These are phyloP conservation scores for Podospora pseudoanserina DNA, from an alignment of 495 filamentous ascomycete genomes.

Conservation along the genomic window DNA sequence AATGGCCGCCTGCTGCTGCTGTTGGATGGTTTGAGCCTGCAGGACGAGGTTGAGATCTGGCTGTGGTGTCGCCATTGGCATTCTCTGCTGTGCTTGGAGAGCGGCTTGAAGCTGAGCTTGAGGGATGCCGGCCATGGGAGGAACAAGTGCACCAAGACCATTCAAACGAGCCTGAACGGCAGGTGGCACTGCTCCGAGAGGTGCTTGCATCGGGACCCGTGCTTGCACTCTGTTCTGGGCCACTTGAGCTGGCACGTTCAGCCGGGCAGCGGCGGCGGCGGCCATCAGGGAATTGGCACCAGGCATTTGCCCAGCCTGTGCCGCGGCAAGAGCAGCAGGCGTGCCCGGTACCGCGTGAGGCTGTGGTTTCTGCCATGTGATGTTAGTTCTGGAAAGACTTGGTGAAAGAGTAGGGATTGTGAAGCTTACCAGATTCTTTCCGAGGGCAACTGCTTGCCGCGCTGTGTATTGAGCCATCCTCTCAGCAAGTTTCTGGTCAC, in stretches of 20 bases:
- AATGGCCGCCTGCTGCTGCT: conserved; percentile 25
- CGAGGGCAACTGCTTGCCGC: conserved; percentile 50
- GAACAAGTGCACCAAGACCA: conserved; percentile 44
- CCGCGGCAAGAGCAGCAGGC: conserved; percentile 33
- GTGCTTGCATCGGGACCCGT: conserved; percentile 41
- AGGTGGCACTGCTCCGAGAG: conserved; percentile 39
- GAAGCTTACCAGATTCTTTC: conserved; percentile 52
- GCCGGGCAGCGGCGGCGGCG: conserved; percentile 27
- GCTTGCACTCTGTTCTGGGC: conserved; percentile 34
- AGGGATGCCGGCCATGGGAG: conserved; percentile 64
- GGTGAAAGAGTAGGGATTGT: neutral
- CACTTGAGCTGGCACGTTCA: conserved; percentile 37
- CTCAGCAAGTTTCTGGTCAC: conserved; percentile 73
- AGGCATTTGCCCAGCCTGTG: conserved; percentile 38
- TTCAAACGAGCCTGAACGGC: conserved; percentile 41
- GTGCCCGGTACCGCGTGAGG: conserved; percentile 40
- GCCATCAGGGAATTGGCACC: conserved; percentile 37
- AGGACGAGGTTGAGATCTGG: conserved; percentile 53
- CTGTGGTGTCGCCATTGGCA: conserved; percentile 64
- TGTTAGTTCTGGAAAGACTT: conserved; percentile 23
- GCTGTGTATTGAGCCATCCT: conserved; percentile 63
- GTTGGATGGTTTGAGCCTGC: conserved; percentile 59
- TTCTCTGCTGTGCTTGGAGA: conserved; percentile 55
- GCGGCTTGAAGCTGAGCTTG: conserved; percentile 63
- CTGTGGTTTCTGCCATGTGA: conserved; percentile 36